These are phyloP conservation scores for Annulohypoxylon stygium DNA, from an alignment of 495 filamentous ascomycete species.

Conservation along the genomic window DNA sequence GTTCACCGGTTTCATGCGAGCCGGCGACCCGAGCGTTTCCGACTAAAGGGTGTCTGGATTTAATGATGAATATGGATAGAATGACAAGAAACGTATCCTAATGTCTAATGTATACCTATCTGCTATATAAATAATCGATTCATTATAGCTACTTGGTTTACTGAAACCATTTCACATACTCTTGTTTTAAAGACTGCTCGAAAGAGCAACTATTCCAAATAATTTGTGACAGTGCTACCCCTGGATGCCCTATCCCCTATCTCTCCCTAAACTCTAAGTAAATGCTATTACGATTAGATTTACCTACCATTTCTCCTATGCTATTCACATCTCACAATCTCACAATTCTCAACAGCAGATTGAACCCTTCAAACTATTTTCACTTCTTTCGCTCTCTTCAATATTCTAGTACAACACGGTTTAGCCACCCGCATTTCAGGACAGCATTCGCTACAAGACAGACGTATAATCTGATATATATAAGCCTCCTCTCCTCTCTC, in stretches of 20 bases:
- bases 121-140: not conserved
- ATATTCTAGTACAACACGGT: conserved; percentile 3
- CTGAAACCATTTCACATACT: not conserved
- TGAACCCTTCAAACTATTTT: not conserved
- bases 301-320: not conserved
- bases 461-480: conserved; percentile 22
- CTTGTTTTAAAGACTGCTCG: no score
- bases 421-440: not conserved
- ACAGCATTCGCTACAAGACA: conserved; percentile 1
- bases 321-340: not conserved
- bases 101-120: conserved; percentile 13
- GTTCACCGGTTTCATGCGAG: conserved; percentile 40
- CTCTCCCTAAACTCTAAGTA: not conserved
- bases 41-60: conserved; percentile 9
- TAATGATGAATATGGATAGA: not conserved
- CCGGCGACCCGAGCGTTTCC: conserved; percentile 30
- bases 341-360: not conserved
- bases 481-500: not conserved
- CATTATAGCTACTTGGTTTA: not conserved
- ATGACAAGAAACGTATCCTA: not conserved
- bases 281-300: conserved; percentile 7
- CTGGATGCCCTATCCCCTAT: not conserved
- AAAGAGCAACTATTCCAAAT: no score
- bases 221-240: not conserved
- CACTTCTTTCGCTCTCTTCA: not conserved